Conservation (phyloP, 1,139 yeast species). For the Taphrina sp. region DNA sequence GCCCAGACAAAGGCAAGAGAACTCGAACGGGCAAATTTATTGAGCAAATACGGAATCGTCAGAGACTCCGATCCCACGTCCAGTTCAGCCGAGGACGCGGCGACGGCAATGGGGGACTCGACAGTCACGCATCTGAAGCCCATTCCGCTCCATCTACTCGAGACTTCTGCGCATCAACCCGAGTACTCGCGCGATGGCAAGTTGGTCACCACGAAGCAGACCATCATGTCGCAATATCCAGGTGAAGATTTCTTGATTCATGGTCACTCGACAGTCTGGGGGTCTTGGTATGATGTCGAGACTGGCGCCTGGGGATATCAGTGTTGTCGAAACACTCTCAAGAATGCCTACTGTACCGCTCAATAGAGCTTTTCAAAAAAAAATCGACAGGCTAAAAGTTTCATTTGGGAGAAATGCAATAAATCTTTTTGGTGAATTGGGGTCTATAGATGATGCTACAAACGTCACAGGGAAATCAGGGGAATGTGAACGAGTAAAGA, state of each 20-base stretch:
- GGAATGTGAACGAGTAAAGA: too few relatives aligned
- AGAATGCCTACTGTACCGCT: constrained; percentile 45
- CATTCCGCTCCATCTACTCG: constrained; percentile 16
- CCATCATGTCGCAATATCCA: constrained; percentile 40
- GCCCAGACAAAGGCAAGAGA: constrained; percentile 46
- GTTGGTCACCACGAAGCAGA: constrained; percentile 9
- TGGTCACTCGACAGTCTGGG: constrained; percentile 52
- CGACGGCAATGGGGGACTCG: too few relatives aligned
- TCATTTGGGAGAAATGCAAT: too few relatives aligned
- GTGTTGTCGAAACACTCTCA: constrained; percentile 50
- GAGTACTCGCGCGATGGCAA: constrained; percentile 30
- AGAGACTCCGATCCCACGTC: too few relatives aligned
- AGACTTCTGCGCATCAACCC: constrained; percentile 35
- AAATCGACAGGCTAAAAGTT: too few relatives aligned
- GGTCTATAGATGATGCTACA: too few relatives aligned
- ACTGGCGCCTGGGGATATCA: constrained; percentile 53
- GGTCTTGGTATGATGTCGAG: constrained; percentile 49
- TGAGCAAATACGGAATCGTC: constrained; percentile 34
- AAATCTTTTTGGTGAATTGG: too few relatives aligned
- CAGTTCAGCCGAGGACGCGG: too few relatives aligned
- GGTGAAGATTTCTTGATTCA: constrained; percentile 49
- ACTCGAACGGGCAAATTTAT: constrained; percentile 43
- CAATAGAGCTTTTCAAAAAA: too few relatives aligned
- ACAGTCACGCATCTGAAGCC: too few relatives aligned
- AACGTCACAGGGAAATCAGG: too few relatives aligned